Percentiles rank a stretch among this genome's conserved stretches.
Conservation (phyloP, 2,329 filamentous ascomycete genomes). For the Cytospora chrysosperma region DNA sequence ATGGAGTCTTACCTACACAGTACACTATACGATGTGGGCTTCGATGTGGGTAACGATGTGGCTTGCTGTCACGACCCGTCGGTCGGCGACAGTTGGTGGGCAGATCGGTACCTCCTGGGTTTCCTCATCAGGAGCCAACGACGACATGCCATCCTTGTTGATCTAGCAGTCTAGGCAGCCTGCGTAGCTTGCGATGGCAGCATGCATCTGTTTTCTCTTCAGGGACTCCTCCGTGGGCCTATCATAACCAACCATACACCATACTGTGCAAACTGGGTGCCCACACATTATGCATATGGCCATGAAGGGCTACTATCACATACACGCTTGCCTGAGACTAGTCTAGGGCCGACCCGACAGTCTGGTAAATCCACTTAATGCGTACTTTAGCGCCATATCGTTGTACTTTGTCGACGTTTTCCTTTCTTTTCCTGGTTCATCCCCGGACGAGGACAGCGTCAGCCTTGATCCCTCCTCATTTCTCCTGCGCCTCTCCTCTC, state of each 20-base stretch:
- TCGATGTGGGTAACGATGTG: background rate
- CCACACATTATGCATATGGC: background rate
- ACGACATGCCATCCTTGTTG: constrained; percentile 11
- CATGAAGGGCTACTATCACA: constrained; percentile 6
- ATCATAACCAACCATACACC: background rate
- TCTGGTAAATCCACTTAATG: constrained; percentile 11
- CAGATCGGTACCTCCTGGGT: background rate
- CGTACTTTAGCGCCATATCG: background rate
- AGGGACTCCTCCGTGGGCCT: constrained; percentile 2
- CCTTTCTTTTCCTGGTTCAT: constrained; percentile 3
- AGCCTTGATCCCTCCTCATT: constrained; percentile 2
- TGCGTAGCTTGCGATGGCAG: background rate
- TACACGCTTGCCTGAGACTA: constrained; percentile 4
- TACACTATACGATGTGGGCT: background rate
- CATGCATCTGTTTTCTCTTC: background rate
- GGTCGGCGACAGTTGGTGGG: background rate
- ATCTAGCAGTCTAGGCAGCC: constrained; percentile 12
- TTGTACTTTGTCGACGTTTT: background rate
- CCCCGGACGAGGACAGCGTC: constrained; percentile 1
- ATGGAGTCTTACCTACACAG: background rate
- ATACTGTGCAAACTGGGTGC: background rate
- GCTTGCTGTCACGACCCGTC: background rate
- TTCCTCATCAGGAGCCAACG: background rate
- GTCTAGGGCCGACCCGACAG: constrained; percentile 21
- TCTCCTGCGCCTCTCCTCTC: background rate